Evolutionary conservation across 148 eudicot genomes (phyloP), one percentile per base, ranked within the genome.

Genomic region (Spergularia marina): DNA sequence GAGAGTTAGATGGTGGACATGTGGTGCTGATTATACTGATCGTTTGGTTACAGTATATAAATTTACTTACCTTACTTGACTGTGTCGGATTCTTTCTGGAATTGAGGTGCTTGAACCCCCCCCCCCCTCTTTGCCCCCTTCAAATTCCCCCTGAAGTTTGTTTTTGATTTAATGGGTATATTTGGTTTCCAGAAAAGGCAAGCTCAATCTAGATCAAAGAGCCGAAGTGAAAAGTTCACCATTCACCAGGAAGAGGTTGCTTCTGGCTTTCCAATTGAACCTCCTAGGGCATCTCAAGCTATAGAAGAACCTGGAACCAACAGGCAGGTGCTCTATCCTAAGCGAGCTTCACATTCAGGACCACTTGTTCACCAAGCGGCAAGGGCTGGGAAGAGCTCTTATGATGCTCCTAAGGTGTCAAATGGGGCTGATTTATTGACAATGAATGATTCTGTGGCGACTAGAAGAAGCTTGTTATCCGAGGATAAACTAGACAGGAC

Each of bases 281-380:
- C 97, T 30, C 94, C 94, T 47, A 86, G 95, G 75, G 80, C 84
- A 69, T 90, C 95, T 80, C 94, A 87, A 72, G 85, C 79, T 70
- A 65, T 72, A 15, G 94, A 89, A 81, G 87, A 84, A 76, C 63
- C 79, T 71, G 79, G 76, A 56, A 78, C 70, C 56, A 86, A 83
- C 72, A 53, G 82, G 64, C 86, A 81, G 57, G 85, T 73, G 8
- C 77, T 80, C 76, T 77, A 78, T 65, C 85, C 80, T 76, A 92
- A 87, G 74, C 82, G 96, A 77, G 93, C 89, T 77, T 95, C 98
- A 65, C 97, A 95, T 86, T 95, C 98, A 52, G 99, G 99, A 61
- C 97, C 93, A 30, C 84, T 92, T 75, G 89, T 82, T 71, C 87
- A 88, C 72, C 93, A 90, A 72, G 84, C 90, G 91, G 73, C 87